Conservation (phyloP, 805 yeast species). For the Kodamaea laetipori region DNA sequence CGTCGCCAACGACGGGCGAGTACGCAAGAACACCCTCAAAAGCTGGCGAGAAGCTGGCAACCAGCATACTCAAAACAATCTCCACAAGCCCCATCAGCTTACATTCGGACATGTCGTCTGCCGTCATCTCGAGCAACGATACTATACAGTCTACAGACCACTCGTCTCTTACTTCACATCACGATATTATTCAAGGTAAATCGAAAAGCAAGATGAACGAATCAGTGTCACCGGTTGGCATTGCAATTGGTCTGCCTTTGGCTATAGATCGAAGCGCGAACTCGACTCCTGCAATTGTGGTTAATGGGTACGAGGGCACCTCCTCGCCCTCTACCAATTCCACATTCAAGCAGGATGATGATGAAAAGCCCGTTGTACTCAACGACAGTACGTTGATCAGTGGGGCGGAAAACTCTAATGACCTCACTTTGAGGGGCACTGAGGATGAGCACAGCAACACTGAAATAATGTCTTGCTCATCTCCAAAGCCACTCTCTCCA, state of each 20-base stretch:
- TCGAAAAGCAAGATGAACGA: conserved; percentile 5
- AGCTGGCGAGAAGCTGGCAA: not conserved
- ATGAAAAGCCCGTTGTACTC: conserved; percentile 5
- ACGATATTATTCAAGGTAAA: conserved; percentile 15
- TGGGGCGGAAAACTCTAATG: conserved; percentile 3
- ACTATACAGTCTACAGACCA: conserved; percentile 35
- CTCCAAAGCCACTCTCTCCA: conserved; percentile 5
- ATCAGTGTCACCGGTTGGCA: not conserved
- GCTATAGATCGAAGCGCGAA: conserved; percentile 5
- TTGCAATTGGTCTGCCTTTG: conserved; percentile 2
- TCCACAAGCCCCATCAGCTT: conserved; percentile 14
- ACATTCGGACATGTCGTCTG: conserved; percentile 30
- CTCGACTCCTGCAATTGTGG: conserved; percentile 22
- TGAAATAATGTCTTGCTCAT: conserved; percentile 1
- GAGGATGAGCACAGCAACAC: conserved; percentile 5
- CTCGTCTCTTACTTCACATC: conserved; percentile 26
- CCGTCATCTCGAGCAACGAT: conserved; percentile 30
- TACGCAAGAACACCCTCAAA: not conserved
- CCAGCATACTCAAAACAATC: not conserved
- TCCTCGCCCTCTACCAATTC: conserved; percentile 22
- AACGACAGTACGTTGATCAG: conserved; percentile 9
- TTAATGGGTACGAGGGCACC: conserved; percentile 18
- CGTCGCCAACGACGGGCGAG: not conserved
- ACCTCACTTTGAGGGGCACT: conserved; percentile 1
- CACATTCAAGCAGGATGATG: conserved; percentile 21